A percentile compares a stretch with the other conserved stretches of the same genome.
phyloP scores from a whole-genome alignment of 306 rosid genomes.

The Rubus parviflorus region DNA sequence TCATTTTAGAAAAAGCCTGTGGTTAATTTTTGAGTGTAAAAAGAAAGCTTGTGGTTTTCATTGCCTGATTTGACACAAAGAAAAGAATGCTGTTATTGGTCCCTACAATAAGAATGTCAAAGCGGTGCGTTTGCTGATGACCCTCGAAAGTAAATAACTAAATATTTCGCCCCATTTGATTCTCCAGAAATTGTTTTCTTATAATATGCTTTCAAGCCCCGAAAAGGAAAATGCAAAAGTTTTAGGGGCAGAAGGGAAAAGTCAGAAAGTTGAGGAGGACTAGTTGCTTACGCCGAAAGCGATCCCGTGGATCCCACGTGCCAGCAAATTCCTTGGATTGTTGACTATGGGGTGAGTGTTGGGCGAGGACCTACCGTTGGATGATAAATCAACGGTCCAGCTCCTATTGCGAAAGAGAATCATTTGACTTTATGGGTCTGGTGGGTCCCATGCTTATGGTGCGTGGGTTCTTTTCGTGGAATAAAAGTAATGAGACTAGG shows the following conservation, averaged over 20 bases:
- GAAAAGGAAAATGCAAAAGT: no score
- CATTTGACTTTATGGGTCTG: constrained; percentile 5
- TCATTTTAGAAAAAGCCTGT: neutral
- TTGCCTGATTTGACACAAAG: neutral
- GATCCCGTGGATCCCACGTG: constrained; percentile 6
- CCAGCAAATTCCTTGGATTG: neutral
- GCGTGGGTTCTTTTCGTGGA: constrained; percentile 30
- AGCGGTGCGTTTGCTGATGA: neutral
- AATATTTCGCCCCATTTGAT: neutral
- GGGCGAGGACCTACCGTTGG: neutral
- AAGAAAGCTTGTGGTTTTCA: neutral
- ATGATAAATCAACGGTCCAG: neutral
- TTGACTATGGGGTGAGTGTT: neutral
- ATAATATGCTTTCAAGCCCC: neutral
- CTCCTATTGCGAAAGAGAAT: constrained; percentile 11
- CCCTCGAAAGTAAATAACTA: neutral
- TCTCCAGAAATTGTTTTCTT: neutral
- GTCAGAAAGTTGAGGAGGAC: neutral
- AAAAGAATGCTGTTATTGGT: neutral
- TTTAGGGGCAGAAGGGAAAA: neutral
- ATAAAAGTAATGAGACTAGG: constrained; percentile 21
- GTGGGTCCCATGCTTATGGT: constrained; percentile 1
- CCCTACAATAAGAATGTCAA: neutral
- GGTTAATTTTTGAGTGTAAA: neutral
- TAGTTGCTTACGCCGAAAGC: constrained; percentile 12